Base-by-base conservation (phyloP, 192 early-diverging fungal genomes). In the Backusella tuberculispora region DNA sequence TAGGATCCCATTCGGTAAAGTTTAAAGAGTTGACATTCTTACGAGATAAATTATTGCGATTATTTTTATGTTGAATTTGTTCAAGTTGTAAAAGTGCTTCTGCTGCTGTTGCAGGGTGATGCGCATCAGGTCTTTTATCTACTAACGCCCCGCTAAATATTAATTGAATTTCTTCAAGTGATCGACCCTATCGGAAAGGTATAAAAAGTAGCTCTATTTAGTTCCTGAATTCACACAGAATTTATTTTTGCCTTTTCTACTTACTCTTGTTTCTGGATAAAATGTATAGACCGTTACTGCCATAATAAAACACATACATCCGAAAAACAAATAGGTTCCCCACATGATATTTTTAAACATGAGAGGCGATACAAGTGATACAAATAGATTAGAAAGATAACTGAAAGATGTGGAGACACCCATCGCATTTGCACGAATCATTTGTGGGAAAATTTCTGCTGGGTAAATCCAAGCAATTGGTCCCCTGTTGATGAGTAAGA, bases 401-500 rank as follows among this genome's bases (percentile, higher is more conserved):
- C 43, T 70, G 13, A 45, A 42, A 15, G 68, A 88, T 8, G 93
- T 95, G 1, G 91, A 88, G 3, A 95, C 73, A 21, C 91, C 91
- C 69, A 92, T 88, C 41, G 91, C 95, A 82, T 96, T 96, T 63
- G 93, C 88, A 45, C 96, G 90, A 38, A 95, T 74, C 37, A 85
- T 88, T 74, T 94, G 90, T 0, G 94, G 93, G 19, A 92, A 86
- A 50, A 94, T 84, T 74, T 97, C 95, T 17, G 94, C 89, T 4
- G 91, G 83, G 46, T 91, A 87, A 15, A 94, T 80, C 93, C 94
- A 95, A 14, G 86, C 88, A 21, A 93, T 88, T 12, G 95, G 92
- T 2, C 94, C 94, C 93, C 94, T 70, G 4, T 26, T 5, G 10
- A 69, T 15, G 42, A n/a, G 19, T 1, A 26, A 69, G 14, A 69